A percentile compares a stretch with the other conserved stretches of the same genome.
Evolutionary conservation across 2,329 filamentous ascomycete genomes (phyloP).

Genomic region (Sordariomycetes sp.): DNA sequence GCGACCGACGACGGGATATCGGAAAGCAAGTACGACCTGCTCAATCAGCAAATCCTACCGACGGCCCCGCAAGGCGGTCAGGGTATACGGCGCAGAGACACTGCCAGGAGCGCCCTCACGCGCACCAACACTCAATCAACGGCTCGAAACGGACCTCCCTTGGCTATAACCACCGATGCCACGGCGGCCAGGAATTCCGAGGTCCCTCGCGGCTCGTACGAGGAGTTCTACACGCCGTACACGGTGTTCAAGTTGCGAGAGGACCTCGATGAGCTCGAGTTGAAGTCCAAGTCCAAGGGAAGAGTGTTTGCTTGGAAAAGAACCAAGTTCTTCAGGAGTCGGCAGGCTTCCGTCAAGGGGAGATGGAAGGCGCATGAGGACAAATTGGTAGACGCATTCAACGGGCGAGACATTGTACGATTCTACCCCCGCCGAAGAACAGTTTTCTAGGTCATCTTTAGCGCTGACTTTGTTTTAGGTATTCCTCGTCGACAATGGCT

Average conservation of each 20-base stretch:
- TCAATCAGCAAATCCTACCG: neutral
- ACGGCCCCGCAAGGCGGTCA: neutral
- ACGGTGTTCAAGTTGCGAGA: neutral
- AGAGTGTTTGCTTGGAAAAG: neutral
- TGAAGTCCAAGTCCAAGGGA: neutral
- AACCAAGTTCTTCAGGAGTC: neutral
- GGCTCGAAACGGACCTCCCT: neutral
- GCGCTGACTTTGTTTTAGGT: conserved; percentile 9
- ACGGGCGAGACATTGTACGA: neutral
- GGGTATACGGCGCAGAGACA: neutral
- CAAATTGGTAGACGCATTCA: neutral
- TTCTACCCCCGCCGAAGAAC: too few relatives aligned
- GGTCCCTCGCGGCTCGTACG: neutral
- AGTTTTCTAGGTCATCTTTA: neutral
- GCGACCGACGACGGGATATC: neutral
- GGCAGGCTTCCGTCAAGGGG: neutral
- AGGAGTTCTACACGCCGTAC: neutral
- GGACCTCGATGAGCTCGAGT: neutral
- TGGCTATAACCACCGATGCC: too few relatives aligned
- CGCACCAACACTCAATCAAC: neutral
- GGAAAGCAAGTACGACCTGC: neutral
- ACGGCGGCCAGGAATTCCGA: neutral
- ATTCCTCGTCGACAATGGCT: conserved; percentile 18
- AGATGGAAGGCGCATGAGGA: neutral
- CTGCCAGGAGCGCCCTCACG: neutral